Evolutionary conservation across 108 stramenopile species (phyloP), one percentile per base, ranked within the genome.

Genomic region (Cyclotella choctawhatcheeana): DNA sequence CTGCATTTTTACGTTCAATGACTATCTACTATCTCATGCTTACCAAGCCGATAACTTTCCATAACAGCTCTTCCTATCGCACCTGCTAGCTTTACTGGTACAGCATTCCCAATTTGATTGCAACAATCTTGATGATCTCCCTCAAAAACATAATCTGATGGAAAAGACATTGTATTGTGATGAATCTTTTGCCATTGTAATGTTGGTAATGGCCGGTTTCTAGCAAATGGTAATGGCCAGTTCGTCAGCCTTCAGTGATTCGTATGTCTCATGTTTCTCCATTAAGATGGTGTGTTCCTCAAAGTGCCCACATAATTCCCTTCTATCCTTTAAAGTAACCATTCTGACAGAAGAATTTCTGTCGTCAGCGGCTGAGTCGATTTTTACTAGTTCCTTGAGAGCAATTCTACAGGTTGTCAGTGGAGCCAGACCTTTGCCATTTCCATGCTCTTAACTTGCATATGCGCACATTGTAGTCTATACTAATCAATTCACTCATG

Each of bases 101-200:
- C 84, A 43, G 84, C 86, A 59, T 87, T 87, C 20, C 86, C 84
- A 66, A 87, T 83, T 35, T 82, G 84, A 35, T 79, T 64, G 0
- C 30, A 35, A 30, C 67, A 55, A 37, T 84, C 69, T 2, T 25
- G 0, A 2, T 40, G 48, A 22, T 52, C 44, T 33, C 86, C 86
- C 58, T 16, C 58, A 61, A 87, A 78, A 14, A 66, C 31, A 33
- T 64, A 82, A 0, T 53, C 21, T n/a, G 61, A 26, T 17, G 86
- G 86, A 58, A 87, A 87, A 0, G 67, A 66, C 54, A 79, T 76
- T 64, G 64, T 20, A 70, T 14, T 31, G 86, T 82, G 6, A 71
- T 22, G 17, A 47, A 54, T 4, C 84, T 50, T 0, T 74, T 24
- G 1, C 34, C 29, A 24, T 60, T 58, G 70, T 82, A 84, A 44